Base-by-base conservation (phyloP, 1,284 basidiomycete genomes). In the Heterobasidion parviporum region DNA sequence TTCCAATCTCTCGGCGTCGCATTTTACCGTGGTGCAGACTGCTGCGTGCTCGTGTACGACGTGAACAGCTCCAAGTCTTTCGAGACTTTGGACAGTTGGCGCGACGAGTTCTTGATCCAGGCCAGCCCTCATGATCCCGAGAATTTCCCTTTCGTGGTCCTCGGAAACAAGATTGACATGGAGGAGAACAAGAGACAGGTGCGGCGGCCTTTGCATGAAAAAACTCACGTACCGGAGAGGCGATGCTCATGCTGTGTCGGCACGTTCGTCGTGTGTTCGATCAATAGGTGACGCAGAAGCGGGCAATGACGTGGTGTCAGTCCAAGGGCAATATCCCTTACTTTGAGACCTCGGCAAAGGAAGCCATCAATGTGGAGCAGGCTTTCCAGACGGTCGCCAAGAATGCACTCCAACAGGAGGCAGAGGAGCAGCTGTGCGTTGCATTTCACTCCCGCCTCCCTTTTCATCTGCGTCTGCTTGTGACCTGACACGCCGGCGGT, bases 291-390 rank as follows among this genome's bases (percentile, higher is more conserved):
- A 94, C 94, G 8, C 97, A 99, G 85, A 99, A 99, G 73, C 90
- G 97, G 54, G 97, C 97, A 20, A 98, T 99, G 94, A 93, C 94
- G 8, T 99, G 97, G 97, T 99, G 97, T 73, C 95, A 99, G 69
- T 90, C 93, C 61, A 99, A 99, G 77, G 97, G 97, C 67, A 98
- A 98, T 74, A 98, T 99, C 64, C 97, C 97, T 14, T 99, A 99
- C 74, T 99, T 99, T 72, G 97, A 99, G 77, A 99, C 97, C 1
- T 98, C 96, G 9, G 97, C 97, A 47, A 99, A 99, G 77, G 97
- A 99, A 72, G 96, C 97, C 16, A 98, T 99, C 80, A 99, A 99
- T 66, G 96, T 99, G 57, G 97, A 99, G 71, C 95, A 98, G 73
- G 97, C 97, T 5, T 99, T 99, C 87, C 95, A 98, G 73, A 98